Percentiles rank a stretch among this genome's conserved stretches.
These are phyloP conservation scores for Sporothrix luriei DNA, from an alignment of 2,329 filamentous ascomycete genomes.

Conservation along the genomic window DNA sequence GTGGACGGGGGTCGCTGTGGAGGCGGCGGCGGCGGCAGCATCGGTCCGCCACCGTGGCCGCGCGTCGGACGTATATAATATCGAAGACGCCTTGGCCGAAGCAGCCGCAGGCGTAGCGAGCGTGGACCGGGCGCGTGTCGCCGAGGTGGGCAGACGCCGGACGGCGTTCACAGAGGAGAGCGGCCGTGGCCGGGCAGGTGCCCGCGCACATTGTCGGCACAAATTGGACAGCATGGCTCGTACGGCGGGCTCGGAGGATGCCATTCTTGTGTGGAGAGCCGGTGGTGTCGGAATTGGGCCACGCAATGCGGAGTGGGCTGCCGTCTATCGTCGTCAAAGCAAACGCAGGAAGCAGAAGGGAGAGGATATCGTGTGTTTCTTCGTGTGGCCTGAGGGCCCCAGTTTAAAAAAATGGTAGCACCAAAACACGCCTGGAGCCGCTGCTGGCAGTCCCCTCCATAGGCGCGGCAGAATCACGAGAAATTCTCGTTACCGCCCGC, in stretches of 20 bases:
- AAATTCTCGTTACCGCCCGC: conserved; percentile 28
- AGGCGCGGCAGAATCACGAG: conserved; percentile 27
- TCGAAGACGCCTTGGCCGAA: not conserved
- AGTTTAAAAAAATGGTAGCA: conserved; percentile 31
- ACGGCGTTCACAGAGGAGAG: conserved; percentile 18
- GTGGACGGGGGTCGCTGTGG: not conserved
- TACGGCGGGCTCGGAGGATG: conserved; percentile 36
- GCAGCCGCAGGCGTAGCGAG: conserved; percentile 10
- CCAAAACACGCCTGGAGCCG: not conserved
- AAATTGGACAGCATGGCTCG: conserved; percentile 37
- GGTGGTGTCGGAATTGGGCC: conserved; percentile 2
- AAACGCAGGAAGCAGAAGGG: not conserved
- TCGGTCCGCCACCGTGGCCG: conserved; percentile 4
- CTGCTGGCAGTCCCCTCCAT: conserved; percentile 25
- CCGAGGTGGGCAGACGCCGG: conserved; percentile 11
- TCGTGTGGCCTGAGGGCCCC: conserved; percentile 32
- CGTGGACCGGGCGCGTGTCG: conserved; percentile 15
- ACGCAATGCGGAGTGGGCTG: conserved; percentile 10
- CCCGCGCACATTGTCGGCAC: conserved; percentile 38
- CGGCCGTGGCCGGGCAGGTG: conserved; percentile 28
- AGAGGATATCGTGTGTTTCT: conserved; percentile 6
- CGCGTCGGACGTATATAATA: not conserved
- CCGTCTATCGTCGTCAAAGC: not conserved
- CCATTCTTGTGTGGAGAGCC: conserved; percentile 28
- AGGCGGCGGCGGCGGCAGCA: not conserved